phyloP scores from a whole-genome alignment of 306 rosid species.

The Cucumis cinereus region DNA sequence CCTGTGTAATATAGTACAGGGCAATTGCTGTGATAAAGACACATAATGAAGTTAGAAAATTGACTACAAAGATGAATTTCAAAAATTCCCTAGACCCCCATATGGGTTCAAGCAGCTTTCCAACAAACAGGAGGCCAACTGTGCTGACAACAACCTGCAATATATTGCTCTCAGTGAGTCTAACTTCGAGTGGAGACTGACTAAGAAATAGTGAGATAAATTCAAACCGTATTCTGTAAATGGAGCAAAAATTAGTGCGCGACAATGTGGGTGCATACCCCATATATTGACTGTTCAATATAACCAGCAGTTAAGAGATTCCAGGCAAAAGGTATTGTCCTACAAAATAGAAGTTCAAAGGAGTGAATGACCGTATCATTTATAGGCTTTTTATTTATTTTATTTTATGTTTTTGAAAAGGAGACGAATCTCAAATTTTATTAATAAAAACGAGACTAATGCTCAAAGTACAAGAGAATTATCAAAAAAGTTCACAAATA shows the following conservation, averaged over 20 bases:
- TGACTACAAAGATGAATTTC: slow-evolving; percentile 79
- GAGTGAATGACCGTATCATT: not conserved
- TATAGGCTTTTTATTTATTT: no score
- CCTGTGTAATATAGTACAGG: slow-evolving; percentile 59
- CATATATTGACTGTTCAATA: slow-evolving; percentile 60
- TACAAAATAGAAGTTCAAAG: slow-evolving; percentile 20
- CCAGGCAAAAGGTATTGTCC: slow-evolving; percentile 95
- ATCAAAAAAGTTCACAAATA: no score
- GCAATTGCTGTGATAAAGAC: slow-evolving; percentile 80
- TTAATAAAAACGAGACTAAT: no score
- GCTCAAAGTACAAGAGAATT: no score
- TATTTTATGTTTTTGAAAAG: no score
- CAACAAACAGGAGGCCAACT: slow-evolving; percentile 63
- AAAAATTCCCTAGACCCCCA: slow-evolving; percentile 92
- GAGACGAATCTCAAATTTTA: no score
- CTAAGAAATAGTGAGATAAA: not conserved
- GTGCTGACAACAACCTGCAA: slow-evolving; percentile 50
- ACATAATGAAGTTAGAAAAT: slow-evolving; percentile 59
- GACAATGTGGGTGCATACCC: slow-evolving; percentile 38
- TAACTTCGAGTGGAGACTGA: not conserved
- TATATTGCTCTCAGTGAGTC: slow-evolving; percentile 5
- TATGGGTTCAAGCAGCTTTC: slow-evolving; percentile 88
- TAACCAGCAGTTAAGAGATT: slow-evolving; percentile 78
- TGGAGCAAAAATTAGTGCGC: not conserved
- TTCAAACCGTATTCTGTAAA: not conserved